A percentile compares a stretch with the other conserved stretches of the same genome.
phyloP scores from a whole-genome alignment of 805 yeast species.

The Wickerhamiella galacta region DNA sequence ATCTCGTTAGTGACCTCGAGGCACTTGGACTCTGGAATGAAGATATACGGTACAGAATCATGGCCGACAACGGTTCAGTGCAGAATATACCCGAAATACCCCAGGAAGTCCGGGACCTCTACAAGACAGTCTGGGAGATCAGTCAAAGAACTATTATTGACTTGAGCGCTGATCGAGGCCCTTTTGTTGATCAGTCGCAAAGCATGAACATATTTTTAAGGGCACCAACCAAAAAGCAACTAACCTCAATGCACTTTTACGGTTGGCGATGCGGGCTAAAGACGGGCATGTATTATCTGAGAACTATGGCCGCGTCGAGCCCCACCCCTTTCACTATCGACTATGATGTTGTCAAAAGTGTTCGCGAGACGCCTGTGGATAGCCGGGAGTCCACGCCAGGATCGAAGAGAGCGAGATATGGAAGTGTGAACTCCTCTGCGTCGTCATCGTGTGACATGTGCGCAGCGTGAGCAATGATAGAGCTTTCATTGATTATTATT shows the following conservation, averaged over 20 bases:
- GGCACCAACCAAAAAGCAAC: constrained; percentile 81
- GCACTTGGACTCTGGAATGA: constrained; percentile 67
- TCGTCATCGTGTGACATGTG: constrained; percentile 8
- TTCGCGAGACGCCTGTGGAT: not conserved
- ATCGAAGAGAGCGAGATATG: not conserved
- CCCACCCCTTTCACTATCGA: constrained; percentile 80
- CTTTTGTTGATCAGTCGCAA: constrained; percentile 76
- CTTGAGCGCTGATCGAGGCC: constrained; percentile 61
- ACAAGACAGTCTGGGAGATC: constrained; percentile 89
- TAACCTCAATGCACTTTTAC: constrained; percentile 93
- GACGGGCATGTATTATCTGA: constrained; percentile 91
- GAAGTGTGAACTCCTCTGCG: not conserved
- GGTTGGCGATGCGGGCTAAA: constrained; percentile 95
- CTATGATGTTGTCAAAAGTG: constrained; percentile 21
- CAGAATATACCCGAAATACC: constrained; percentile 61
- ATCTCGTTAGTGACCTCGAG: constrained; percentile 60
- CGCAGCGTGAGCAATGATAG: constrained; percentile 2
- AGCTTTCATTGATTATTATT: too few species aligned
- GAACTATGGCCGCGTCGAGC: constrained; percentile 90
- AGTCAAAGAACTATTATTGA: constrained; percentile 67
- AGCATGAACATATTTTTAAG: constrained; percentile 72
- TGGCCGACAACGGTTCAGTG: constrained; percentile 67
- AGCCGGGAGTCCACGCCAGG: not conserved
- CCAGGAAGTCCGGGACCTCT: constrained; percentile 43
- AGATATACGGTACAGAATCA: constrained; percentile 52